These are phyloP conservation scores for Coemansia brasiliensis DNA, from an alignment of 192 early-diverging fungal species.

Conservation along the genomic window DNA sequence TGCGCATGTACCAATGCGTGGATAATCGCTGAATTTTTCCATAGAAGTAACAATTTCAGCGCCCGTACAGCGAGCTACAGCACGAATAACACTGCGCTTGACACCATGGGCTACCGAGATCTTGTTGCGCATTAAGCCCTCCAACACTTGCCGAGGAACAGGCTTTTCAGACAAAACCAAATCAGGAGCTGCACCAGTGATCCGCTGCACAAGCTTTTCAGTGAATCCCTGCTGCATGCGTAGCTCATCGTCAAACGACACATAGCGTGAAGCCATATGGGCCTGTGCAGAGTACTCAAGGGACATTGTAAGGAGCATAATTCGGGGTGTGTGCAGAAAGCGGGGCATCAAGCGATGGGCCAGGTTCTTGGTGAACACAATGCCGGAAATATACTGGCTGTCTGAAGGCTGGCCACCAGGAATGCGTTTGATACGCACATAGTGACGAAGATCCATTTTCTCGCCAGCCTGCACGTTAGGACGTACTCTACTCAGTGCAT, in stretches of 20 bases:
- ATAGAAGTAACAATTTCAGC: slow-evolving; percentile 82
- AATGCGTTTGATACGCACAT: slow-evolving; percentile 95
- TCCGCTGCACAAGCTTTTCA: slow-evolving; percentile 73
- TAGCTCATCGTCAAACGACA: slow-evolving; percentile 79
- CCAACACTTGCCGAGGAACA: slow-evolving; percentile 81
- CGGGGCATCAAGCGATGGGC: slow-evolving; percentile 89
- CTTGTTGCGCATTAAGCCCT: slow-evolving; percentile 74
- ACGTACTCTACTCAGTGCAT: slow-evolving; percentile 32
- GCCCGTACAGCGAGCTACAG: slow-evolving; percentile 81
- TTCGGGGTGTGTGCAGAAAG: slow-evolving; percentile 65
- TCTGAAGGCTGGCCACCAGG: slow-evolving; percentile 80
- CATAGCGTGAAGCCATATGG: slow-evolving; percentile 69
- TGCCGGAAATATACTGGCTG: slow-evolving; percentile 82
- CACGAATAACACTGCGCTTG: slow-evolving; percentile 81
- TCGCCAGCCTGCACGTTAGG: slow-evolving; percentile 74
- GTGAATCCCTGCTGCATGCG: slow-evolving; percentile 84
- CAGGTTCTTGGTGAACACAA: slow-evolving; percentile 92
- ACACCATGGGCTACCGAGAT: slow-evolving; percentile 86
- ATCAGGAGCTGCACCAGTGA: slow-evolving; percentile 73
- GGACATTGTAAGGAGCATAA: slow-evolving; percentile 85
- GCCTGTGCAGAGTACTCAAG: slow-evolving; percentile 63
- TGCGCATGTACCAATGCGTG: slow-evolving; percentile 77
- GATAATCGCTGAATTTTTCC: slow-evolving; percentile 72
- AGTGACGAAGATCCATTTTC: slow-evolving; percentile 83
- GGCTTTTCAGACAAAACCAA: slow-evolving; percentile 81